phyloP scores from a whole-genome alignment of 2,329 filamentous ascomycete genomes.

The Grosmannia huntii region DNA sequence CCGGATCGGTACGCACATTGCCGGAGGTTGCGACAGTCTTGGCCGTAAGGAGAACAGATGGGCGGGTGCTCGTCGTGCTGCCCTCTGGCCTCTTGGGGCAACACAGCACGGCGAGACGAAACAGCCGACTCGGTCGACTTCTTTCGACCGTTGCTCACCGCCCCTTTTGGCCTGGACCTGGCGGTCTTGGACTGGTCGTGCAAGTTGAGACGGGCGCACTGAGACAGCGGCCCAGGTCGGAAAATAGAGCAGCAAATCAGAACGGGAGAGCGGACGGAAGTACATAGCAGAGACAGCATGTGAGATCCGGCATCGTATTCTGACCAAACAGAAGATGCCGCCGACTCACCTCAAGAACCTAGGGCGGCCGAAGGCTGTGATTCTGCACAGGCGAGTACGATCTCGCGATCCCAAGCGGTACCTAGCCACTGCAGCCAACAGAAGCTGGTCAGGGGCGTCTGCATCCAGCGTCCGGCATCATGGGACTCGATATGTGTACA shows the following conservation, averaged over 20 bases:
- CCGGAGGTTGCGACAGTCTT: neutral
- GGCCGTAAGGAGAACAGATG: neutral
- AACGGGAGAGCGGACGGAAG: neutral
- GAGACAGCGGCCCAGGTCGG: neutral
- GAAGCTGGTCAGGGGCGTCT: neutral
- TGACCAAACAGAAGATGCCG: neutral
- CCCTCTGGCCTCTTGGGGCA: neutral
- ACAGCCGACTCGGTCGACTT: neutral
- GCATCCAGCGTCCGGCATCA: neutral
- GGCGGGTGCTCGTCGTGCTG: neutral
- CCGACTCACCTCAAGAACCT: neutral
- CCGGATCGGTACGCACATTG: neutral
- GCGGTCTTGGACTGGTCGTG: neutral
- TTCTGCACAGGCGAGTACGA: neutral
- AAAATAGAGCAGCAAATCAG: neutral
- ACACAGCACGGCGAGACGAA: neutral
- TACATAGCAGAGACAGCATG: neutral
- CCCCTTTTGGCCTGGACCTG: neutral
- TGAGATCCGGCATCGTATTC: neutral
- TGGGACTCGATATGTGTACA: neutral
- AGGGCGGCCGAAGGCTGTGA: neutral
- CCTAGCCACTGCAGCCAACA: neutral
- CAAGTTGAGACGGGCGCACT: neutral
- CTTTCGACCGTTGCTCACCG: neutral
- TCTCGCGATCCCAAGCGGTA: neutral